Evolutionary conservation across 2,329 filamentous ascomycete species (phyloP), one percentile per base, ranked within the genome.

Genomic region (Fusarium tuaranense): DNA sequence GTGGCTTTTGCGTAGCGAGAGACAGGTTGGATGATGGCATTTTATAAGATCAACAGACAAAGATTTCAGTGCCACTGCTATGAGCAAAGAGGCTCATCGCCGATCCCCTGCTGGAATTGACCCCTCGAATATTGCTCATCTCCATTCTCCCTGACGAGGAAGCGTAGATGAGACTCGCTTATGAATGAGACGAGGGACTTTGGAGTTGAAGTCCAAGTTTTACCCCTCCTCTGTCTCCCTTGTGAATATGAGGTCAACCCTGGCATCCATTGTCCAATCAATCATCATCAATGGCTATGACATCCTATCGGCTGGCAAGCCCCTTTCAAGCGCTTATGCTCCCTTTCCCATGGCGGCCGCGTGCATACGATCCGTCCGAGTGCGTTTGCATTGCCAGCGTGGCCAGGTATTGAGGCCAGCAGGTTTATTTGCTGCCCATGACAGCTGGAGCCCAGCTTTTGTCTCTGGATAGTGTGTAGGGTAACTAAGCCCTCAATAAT

Each of bases 351-450:
- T 44, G 55, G 46, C 57, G 32, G 65, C 58, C 63, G 63, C 71
- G 69, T 53, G 68, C 59, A 71, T 69, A 58, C 61, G 66, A 63
- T 65, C 76, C 72, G 71, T 68, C 58, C 36, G 44, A 63, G 67
- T 77, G 69, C 70, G 55, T 76, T 67, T 72, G 63, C 71, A 63
- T 68, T 71, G 75, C 77, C 77, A 78, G 66, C 75, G 70, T 76
- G 77, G 72, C 72, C 75, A 69, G 60, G 68, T 69, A 71, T 67
- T 67, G 68, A 71, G 77, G 72, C 77, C 77, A 68, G 67, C 76
- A 68, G 65, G 69, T 65, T 67, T 70, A 36, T 53, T 53, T 53
- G 63, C 44, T 58, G 36, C 66, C 51, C 48, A 53, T 64, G 61
- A 69, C 53, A 51, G 41, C 41, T 13, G 41, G 32, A 34, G 32